A percentile compares a stretch with the other conserved stretches of the same genome.
phyloP scores from a whole-genome alignment of 2,329 filamentous ascomycete species.

The Botryotinia globosa region DNA sequence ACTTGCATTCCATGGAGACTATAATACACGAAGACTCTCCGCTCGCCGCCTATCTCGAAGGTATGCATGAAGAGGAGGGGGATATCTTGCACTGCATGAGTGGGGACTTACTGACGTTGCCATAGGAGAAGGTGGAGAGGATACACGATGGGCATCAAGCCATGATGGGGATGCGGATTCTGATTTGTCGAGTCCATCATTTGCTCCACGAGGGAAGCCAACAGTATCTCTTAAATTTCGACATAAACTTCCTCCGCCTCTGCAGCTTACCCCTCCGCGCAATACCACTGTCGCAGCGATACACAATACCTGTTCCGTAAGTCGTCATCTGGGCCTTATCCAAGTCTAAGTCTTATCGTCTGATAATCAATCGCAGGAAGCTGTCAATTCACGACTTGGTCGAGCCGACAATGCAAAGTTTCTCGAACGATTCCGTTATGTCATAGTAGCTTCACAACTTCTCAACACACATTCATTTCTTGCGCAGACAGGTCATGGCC shows the following conservation, averaged over 20 bases:
- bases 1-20: conserved; percentile 66
- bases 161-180: conserved; percentile 27
- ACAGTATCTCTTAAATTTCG: conserved; percentile 54
- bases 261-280: conserved; percentile 45
- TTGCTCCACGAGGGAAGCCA: conserved; percentile 57
- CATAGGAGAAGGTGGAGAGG: conserved; percentile 46
- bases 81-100: not conserved
- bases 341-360: not conserved
- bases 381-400: conserved; percentile 69
- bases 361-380: conserved; percentile 50
- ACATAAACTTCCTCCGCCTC: conserved; percentile 45
- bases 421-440: conserved; percentile 89
- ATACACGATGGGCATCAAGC: conserved; percentile 37
- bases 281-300: conserved; percentile 46
- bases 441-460: conserved; percentile 86
- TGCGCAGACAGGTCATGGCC: conserved; percentile 39
- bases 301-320: conserved; percentile 52
- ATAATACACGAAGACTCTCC: conserved; percentile 84
- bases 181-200: conserved; percentile 40
- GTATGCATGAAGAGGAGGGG: conserved; percentile 47
- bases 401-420: conserved; percentile 80
- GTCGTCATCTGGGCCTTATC: conserved; percentile 30
- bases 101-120: conserved; percentile 23
- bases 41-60: conserved; percentile 85
- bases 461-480: conserved; percentile 66